Conservation (phyloP, 805 yeast genomes). For the Candida awuae region DNA sequence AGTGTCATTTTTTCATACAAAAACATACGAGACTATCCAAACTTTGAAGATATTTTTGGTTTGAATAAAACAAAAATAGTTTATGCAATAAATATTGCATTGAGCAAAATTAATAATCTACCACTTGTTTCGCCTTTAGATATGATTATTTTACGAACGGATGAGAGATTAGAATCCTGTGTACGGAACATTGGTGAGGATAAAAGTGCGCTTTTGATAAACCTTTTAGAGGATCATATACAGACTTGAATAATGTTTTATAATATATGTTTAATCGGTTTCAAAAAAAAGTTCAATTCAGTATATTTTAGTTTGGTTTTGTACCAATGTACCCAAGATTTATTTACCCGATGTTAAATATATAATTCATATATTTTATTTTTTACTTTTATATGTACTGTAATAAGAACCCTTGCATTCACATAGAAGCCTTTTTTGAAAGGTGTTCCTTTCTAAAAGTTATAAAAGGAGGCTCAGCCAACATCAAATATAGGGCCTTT, state of each 20-base stretch:
- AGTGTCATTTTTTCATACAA: slow-evolving; percentile 47
- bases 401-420: too few species aligned
- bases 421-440: too few species aligned
- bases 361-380: too few species aligned
- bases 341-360: too few species aligned
- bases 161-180: slow-evolving; percentile 15
- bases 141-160: slow-evolving; percentile 16
- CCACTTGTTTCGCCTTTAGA: slow-evolving; percentile 20
- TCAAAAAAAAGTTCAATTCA: too few species aligned
- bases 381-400: too few species aligned
- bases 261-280: too few species aligned
- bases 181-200: slow-evolving; percentile 19
- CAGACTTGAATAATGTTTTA: slow-evolving; percentile 16
- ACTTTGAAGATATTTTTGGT: slow-evolving; percentile 30
- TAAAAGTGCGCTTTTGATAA: slow-evolving; percentile 32
- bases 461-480: too few species aligned
- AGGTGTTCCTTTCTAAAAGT: too few species aligned
- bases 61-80: slow-evolving; percentile 32
- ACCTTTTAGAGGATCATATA: slow-evolving; percentile 40
- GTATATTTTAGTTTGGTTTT: too few species aligned
- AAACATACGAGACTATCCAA: slow-evolving; percentile 34
- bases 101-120: slow-evolving; percentile 14
- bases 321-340: too few species aligned
- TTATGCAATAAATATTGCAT: slow-evolving; percentile 34
- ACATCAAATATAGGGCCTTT: too few species aligned